Conservation (phyloP, 1,284 basidiomycete genomes). For the Sphagnurus paluster region DNA sequence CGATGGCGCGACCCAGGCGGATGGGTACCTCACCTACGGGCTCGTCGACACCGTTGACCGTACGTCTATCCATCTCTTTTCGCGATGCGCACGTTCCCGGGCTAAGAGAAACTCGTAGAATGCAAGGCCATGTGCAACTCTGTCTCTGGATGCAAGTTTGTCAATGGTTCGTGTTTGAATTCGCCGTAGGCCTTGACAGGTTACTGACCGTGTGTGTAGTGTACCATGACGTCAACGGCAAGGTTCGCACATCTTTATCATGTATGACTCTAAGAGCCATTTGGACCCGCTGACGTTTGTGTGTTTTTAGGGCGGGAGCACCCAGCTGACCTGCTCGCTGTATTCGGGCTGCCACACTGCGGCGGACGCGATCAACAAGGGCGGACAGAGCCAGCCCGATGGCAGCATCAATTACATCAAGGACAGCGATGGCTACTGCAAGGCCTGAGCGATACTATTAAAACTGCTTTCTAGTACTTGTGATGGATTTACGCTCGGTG, state of each 20-base stretch:
- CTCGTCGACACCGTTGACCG: conserved; percentile 43
- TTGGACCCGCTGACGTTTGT: conserved; percentile 1
- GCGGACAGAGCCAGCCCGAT: conserved; percentile 42
- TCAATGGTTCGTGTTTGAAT: conserved; percentile 35
- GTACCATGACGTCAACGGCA: conserved; percentile 47
- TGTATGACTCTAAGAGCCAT: not conserved
- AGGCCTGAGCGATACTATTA: conserved; percentile 17
- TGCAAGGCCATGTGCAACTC: conserved; percentile 44
- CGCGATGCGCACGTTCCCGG: no score
- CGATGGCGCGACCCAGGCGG: conserved; percentile 42
- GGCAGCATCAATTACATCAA: conserved; percentile 40
- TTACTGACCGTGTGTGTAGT: conserved; percentile 27
- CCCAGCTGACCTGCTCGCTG: conserved; percentile 42
- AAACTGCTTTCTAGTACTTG: not conserved
- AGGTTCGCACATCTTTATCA: conserved; percentile 28
- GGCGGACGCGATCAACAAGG: conserved; percentile 36
- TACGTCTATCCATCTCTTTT: conserved; percentile 18
- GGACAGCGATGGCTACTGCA: conserved; percentile 42
- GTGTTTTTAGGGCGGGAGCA: conserved; percentile 34
- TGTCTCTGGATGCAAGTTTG: conserved; percentile 40
- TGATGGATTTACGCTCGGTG: no score
- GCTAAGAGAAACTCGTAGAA: no score
- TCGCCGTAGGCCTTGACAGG: not conserved
- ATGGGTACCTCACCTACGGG: conserved; percentile 42
- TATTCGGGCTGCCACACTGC: conserved; percentile 35